These are phyloP conservation scores for Glycine tomentella DNA, from an alignment of 306 rosid genomes.

Conservation along the genomic window DNA sequence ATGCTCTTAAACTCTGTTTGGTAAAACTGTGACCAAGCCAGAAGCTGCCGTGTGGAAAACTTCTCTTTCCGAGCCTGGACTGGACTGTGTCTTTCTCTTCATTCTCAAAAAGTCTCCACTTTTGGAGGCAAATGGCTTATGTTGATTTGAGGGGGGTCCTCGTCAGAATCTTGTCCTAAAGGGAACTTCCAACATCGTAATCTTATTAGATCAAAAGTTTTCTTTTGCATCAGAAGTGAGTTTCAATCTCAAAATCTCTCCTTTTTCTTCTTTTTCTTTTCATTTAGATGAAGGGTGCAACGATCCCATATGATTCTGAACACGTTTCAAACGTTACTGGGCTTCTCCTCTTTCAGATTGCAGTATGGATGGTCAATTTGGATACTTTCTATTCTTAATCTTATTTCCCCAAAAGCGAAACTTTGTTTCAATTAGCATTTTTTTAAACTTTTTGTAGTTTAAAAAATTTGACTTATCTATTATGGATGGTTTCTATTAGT, in stretches of 20 bases:
- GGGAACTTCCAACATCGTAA: not conserved
- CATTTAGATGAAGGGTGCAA: not conserved
- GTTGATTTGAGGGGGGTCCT: conserved; percentile 16
- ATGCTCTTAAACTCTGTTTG: not conserved
- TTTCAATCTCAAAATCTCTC: conserved; percentile 21
- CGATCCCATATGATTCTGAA: conserved; percentile 22
- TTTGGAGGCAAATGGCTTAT: conserved; percentile 33
- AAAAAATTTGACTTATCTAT: not conserved
- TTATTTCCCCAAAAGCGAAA: not conserved
- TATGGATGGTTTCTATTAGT: not conserved
- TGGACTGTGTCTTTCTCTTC: not conserved
- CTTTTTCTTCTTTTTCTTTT: not conserved
- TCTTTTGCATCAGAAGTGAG: conserved; percentile 48
- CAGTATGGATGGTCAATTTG: conserved; percentile 18
- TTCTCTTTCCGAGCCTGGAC: conserved; percentile 1
- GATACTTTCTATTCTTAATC: conserved; percentile 25
- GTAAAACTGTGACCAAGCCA: conserved; percentile 43
- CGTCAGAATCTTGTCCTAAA: conserved; percentile 7
- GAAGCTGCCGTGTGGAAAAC: conserved; percentile 63
- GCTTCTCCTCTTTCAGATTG: conserved; percentile 19
- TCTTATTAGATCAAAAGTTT: conserved; percentile 36
- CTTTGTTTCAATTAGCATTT: conserved; percentile 10
- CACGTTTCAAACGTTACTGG: not conserved
- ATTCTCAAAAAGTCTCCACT: not conserved
- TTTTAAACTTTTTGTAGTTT: not conserved